Base-by-base conservation (phyloP, 345 rosid genomes). In the Dipteronia sinensis region DNA sequence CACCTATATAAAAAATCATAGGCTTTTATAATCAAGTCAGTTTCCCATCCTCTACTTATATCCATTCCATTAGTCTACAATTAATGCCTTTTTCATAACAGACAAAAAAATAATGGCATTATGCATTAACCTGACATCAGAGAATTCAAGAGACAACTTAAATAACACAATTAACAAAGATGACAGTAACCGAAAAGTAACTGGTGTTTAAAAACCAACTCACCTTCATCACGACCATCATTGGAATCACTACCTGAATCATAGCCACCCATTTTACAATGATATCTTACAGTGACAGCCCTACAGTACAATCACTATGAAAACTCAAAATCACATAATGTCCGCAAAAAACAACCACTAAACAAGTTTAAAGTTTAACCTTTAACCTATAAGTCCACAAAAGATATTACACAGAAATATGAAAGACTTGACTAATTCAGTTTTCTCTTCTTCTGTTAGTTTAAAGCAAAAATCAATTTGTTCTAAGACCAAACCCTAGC, bases 211-310 rank as follows among this genome's bases (percentile, higher is more conserved):
- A 27, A 53, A 64, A 68, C 66, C 66, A 65, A 53, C 75, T 55
- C 61, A 88, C 89, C 89, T 59, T 88, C 89, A 66, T 82, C 86
- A n/a, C 65, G 78, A 20, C 82, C 84, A 67, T 87, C 88, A 44
- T 80, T 78, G 15, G 87, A 88, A 69, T 76, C 79, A 65, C 84
- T 75, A 31, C 79, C 85, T 0, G 86, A 81, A 42, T 81, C 83
- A 46, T 74, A 81, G 61, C 80, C 84, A 70, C 81, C 83, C 89
- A 88, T 88, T 49, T 65, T 76, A 20, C 10, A 59, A 10, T 9
- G 23, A 65, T 27, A 20, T 1, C 20, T 65, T 51, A 4, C 31
- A 40, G 44, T 2, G 16, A 67, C 53, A 58, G 29, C 78, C 16
- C 58, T 56, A 17, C 76, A 61, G 58, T 15, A 70, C 7, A 72